A percentile compares a stretch with the other conserved stretches of the same genome.
phyloP scores from a whole-genome alignment of 2,329 filamentous ascomycete species.

The Fusarium scirpi region DNA sequence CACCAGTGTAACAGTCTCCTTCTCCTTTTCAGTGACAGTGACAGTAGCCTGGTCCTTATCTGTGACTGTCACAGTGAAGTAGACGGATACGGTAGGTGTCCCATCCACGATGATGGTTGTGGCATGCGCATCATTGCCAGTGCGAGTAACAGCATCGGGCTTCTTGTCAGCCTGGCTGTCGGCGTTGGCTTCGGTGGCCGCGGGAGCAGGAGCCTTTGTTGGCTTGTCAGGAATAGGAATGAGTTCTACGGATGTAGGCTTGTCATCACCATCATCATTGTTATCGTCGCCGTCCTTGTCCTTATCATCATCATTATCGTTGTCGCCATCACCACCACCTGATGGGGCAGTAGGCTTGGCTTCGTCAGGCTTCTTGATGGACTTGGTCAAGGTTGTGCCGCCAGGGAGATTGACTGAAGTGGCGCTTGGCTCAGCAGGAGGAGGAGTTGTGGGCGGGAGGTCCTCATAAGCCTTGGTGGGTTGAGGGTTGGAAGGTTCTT shows the following conservation, averaged over 20 bases:
- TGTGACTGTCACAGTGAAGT: slow-evolving; percentile 54
- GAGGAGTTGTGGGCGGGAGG: slow-evolving; percentile 20
- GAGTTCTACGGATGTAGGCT: slow-evolving; percentile 46
- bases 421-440: slow-evolving; percentile 25
- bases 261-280: slow-evolving; percentile 7
- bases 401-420: slow-evolving; percentile 17
- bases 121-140: slow-evolving; percentile 28
- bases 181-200: slow-evolving; percentile 31
- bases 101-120: slow-evolving; percentile 48
- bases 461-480: slow-evolving; percentile 28
- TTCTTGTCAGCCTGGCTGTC: slow-evolving; percentile 24
- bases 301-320: background rate
- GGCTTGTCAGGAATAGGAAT: slow-evolving; percentile 45
- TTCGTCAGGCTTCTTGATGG: slow-evolving; percentile 44
- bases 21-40: slow-evolving; percentile 51
- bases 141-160: slow-evolving; percentile 17
- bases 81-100: slow-evolving; percentile 53
- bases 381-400: slow-evolving; percentile 45
- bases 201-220: slow-evolving; percentile 20
- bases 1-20: slow-evolving; percentile 51
- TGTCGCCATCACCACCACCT: background rate
- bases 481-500: slow-evolving; percentile 23
- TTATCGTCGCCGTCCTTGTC: background rate
- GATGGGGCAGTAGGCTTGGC: slow-evolving; percentile 26
- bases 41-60: slow-evolving; percentile 48